Evolutionary conservation across 768 basidiomycete species (phyloP), one percentile per base, ranked within the genome.

Genomic region (Pisolithus sp.): DNA sequence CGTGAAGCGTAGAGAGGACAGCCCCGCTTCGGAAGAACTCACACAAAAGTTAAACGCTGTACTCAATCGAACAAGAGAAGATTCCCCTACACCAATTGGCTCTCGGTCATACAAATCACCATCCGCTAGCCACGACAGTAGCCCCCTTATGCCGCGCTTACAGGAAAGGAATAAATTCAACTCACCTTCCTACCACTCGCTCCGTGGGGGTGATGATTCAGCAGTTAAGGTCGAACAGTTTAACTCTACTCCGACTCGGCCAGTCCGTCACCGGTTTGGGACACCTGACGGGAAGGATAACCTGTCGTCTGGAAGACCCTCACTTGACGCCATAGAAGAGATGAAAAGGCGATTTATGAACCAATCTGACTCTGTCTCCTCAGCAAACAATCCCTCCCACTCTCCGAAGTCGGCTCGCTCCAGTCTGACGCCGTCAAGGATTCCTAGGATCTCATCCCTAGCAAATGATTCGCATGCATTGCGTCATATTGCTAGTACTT

Each of bases 301-400:
- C n/a, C 30, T 31, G 20, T 40, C 42, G 4, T 56, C 47, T 3
- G 58, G 53, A 21, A 49, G 63, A 20, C 71, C 75, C 7, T 75
- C 76, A 6, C 61, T 68, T 24, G 78, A 80, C 21, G 79, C 80
- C 2, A 70, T 83, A 43, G 77, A 83, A 61, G 78, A 82, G 58
- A 81, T 85, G 79, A 86, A 83, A 65, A 73, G 68, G 57, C 70
- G 81, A 38, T 77, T 83, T 57, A 63, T 81, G 48, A 63, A 62
- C 45, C 71, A 67, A 56, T 57, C 55, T 2, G 60, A 56, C 48
- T 21, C 59, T 3, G 45, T 40, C 42, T 54, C 52, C 40, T 57
- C 64, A 9, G 55, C 56, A 30, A 51, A 28, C 41, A 54, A 51
- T 5, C 48, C 53, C 13, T 53, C 62, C 10, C 47, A 47, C n/a